A percentile compares a stretch with the other conserved stretches of the same genome.
These are phyloP conservation scores for Metroxylon sagu DNA, from an alignment of 176 grass and related monocot genomes.

Conservation along the genomic window DNA sequence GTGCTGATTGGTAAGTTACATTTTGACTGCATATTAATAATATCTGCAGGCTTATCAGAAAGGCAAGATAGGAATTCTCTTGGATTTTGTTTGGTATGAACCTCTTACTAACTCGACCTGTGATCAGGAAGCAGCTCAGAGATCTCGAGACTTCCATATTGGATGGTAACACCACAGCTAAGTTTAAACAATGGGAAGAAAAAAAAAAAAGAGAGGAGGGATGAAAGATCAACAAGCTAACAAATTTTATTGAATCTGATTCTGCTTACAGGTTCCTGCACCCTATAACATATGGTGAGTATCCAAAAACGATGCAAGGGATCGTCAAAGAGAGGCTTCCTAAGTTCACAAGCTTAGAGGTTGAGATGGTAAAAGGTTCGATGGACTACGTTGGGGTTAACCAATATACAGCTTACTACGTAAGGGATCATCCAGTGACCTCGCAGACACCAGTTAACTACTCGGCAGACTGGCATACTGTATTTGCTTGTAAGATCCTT, in stretches of 20 bases:
- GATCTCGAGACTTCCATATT: conserved; percentile 83
- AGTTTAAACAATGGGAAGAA: not conserved
- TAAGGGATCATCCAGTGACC: conserved; percentile 14
- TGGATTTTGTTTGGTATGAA: conserved; percentile 74
- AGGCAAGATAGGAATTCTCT: conserved; percentile 43
- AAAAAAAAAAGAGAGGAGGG: too few relatives aligned
- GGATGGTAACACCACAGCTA: conserved; percentile 45
- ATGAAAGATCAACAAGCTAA: not conserved
- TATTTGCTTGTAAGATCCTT: conserved; percentile 34
- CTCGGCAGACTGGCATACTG: conserved; percentile 41
- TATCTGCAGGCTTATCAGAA: conserved; percentile 26
- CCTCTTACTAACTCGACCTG: conserved; percentile 49
- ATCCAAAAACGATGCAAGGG: conserved; percentile 39
- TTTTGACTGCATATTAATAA: not conserved
- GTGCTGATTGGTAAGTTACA: not conserved
- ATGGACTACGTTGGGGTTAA: conserved; percentile 47
- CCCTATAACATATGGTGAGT: conserved; percentile 45
- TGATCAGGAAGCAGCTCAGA: conserved; percentile 65
- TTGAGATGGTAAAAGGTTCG: conserved; percentile 46
- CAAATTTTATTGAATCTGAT: conserved; percentile 2
- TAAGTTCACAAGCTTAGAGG: conserved; percentile 34
- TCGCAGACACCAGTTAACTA: conserved; percentile 18
- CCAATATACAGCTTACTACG: conserved; percentile 58
- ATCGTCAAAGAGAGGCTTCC: conserved; percentile 60
- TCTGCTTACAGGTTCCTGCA: conserved; percentile 39